Evolutionary conservation across 192 early-diverging fungal genomes (phyloP), one percentile per base, ranked within the genome.

Genomic region (Backusella morwellensis): DNA sequence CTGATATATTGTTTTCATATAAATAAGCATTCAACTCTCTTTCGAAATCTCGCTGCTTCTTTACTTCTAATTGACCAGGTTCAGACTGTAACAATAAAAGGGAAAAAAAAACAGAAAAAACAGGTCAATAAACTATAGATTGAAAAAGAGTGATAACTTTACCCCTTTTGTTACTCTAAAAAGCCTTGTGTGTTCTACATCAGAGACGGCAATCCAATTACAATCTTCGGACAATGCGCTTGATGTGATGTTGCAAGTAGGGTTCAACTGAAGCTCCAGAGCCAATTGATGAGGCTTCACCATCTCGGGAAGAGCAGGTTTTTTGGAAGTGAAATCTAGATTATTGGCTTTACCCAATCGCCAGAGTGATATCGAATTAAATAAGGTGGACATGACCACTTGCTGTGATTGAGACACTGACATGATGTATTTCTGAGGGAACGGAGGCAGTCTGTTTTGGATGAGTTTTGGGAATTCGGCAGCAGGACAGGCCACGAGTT

Each of bases 191-290:
- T 88, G 86, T 50, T 93, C 89, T 23, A 92, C 87, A 76, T 96
- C 93, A 21, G 96, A 89, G 6, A 92, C 92, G 2, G 93, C 94
- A 69, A 99, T 88, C 91, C 95, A 93, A 12, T 84, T 70, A 17
- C 95, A 96, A 80, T 96, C 89, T 67, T 92, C 84, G 26, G 96
- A 97, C 8, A 99, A 87, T 3, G 91, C 88, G 75, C 90, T 86
- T 38, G 91, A 83, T 3, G 89, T 87, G 41, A 97, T 82, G 75
- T 94, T 92, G 26, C 89, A 89, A 29, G 86, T 86, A 21, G 85
- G 86, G 77, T 92, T 93, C 17, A 96, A 85, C 74, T 94, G 91
- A 83, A 99, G 87, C 56, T 91, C 91, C 68, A 96, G 77, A 66
- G 95, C 75, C 8, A 91, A 87, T 75, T 89, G 85, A 69, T 94